Conservation (phyloP, 148 eudicot genomes). For the Rhododendron ovatum region DNA sequence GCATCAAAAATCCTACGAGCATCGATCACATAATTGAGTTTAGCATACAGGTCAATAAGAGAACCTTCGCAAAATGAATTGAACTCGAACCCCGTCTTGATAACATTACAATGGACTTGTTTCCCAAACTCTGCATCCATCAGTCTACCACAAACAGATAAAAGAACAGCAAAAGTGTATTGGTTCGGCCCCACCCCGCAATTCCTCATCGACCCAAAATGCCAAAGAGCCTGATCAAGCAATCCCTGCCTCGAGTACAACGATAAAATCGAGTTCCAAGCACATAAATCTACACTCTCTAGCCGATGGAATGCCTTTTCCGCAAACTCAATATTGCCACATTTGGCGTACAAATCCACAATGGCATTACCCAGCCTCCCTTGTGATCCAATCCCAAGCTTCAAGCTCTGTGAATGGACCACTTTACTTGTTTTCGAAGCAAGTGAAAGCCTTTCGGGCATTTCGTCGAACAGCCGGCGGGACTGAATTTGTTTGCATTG, state of each 20-base stretch:
- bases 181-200: conserved; percentile 51
- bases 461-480: conserved; percentile 60
- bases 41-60: conserved; percentile 76
- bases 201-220: conserved; percentile 44
- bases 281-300: conserved; percentile 42
- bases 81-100: conserved; percentile 50
- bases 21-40: conserved; percentile 39
- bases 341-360: conserved; percentile 83
- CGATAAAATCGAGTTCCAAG: conserved; percentile 76
- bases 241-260: conserved; percentile 53
- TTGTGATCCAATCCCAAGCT: conserved; percentile 37
- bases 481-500: conserved; percentile 55
- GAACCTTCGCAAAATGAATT: conserved; percentile 72
- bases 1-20: conserved; percentile 65
- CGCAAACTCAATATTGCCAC: conserved; percentile 48
- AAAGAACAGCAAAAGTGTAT: conserved; percentile 59
- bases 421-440: conserved; percentile 26
- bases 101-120: conserved; percentile 52
- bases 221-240: conserved; percentile 35
- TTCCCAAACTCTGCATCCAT: conserved; percentile 40
- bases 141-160: conserved; percentile 70
- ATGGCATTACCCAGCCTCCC: conserved; percentile 60
- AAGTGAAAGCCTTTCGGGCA: conserved; percentile 48
- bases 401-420: conserved; percentile 55
- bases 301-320: conserved; percentile 49